A percentile compares a stretch with the other conserved stretches of the same genome.
Conservation (phyloP, 2,329 filamentous ascomycete genomes). For the Hymenoscyphus salicellus region DNA sequence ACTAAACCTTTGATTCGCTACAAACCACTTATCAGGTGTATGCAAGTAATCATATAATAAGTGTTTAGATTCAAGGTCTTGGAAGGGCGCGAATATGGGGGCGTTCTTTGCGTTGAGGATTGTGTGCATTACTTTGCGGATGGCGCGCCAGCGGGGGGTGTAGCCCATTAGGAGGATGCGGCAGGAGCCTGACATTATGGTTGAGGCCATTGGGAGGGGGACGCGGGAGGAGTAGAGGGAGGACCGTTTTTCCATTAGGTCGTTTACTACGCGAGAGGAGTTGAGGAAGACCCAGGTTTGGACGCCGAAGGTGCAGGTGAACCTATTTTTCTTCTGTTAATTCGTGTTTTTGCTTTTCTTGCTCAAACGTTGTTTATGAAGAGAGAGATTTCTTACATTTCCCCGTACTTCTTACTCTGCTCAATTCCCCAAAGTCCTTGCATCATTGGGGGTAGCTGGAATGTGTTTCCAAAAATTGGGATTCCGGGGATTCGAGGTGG, state of each 20-base stretch:
- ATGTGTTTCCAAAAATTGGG: constrained; percentile 27
- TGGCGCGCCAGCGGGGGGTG: constrained; percentile 29
- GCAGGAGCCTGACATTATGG: constrained; percentile 29
- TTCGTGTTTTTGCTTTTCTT: neutral
- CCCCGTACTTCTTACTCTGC: constrained; percentile 25
- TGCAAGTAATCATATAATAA: constrained; percentile 31
- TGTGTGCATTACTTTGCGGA: constrained; percentile 34
- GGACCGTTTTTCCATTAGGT: constrained; percentile 29
- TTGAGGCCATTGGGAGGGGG: constrained; percentile 25
- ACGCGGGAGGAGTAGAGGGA: constrained; percentile 26
- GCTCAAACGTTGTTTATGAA: no score
- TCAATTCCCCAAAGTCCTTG: constrained; percentile 23
- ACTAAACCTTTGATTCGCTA: constrained; percentile 30
- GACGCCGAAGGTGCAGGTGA: constrained; percentile 26
- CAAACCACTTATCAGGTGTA: constrained; percentile 28
- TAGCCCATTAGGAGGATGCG: constrained; percentile 35
- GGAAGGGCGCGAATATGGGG: constrained; percentile 25
- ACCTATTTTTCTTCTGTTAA: constrained; percentile 15
- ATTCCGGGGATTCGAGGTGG: constrained; percentile 23
- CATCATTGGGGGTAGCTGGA: constrained; percentile 22
- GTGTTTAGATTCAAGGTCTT: constrained; percentile 33
- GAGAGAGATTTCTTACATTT: constrained; percentile 20
- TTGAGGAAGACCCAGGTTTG: constrained; percentile 46
- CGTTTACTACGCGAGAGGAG: constrained; percentile 39
- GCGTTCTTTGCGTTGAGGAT: constrained; percentile 29